Base-by-base conservation (phyloP, 495 filamentous ascomycete species). In the Rhizodiscina lignyota region DNA sequence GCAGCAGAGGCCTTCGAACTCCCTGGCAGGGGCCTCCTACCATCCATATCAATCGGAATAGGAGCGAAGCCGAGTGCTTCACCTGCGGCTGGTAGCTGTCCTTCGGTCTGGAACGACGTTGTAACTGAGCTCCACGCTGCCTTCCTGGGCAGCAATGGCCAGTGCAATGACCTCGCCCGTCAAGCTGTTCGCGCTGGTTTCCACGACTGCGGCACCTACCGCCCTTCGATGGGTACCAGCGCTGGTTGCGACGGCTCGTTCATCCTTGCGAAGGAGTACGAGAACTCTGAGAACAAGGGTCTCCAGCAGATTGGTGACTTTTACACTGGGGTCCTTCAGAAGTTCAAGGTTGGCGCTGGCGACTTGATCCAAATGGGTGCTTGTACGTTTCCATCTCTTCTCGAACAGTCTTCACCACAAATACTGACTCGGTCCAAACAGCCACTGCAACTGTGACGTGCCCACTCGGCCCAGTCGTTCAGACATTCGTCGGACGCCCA, bases 281-380 rank as follows among this genome's bases (percentile, higher is more conserved):
- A 32, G 1, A 37, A 43, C n/a, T 19, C 36, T 6, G 41, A 48
- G 21, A 48, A 51, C 37, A 29, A 5, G 8, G 48, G 45, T 13
- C 34, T 51, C 4, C 23, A 17, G 8, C n/a, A 18, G 1, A 30
- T 43, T 5, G 49, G 37, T 27, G 22, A 27, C 16, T 29, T 34
- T 8, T 29, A 49, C n/a, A 28, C 34, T 4, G 32, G 12, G n/a
- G 16, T 51, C 13, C 38, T 36, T 13, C 19, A 18, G 16, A 24
- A 49, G 13, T 31, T 46, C 12, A 30, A 31, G 0, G 46, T 51
- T 12, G 45, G 45, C 13, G 37, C 43, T 18, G 48, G 45, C 5
- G 48, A 51, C 33, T 18, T 51, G 22, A 51, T 51, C 8, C 45
- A 48, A 37, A 49, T 51, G 26, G 48, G 45, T 20, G 48, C 18